Base-by-base conservation (phyloP, 345 rosid genomes). In the Abelmoschus esculentus region DNA sequence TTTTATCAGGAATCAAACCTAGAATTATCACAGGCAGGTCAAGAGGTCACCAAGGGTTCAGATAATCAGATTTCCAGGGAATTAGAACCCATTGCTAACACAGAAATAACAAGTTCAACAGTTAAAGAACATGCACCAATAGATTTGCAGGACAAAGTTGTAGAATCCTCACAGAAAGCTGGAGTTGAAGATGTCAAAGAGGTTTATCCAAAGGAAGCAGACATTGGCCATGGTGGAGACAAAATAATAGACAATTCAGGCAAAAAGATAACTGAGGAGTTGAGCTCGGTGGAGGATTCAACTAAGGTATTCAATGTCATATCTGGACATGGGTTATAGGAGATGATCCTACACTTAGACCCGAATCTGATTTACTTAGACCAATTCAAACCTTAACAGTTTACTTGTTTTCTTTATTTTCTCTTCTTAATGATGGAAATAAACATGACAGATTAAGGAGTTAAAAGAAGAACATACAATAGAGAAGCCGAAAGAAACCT, bases 1-100 rank as follows among this genome's bases (percentile, higher is more conserved):
- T 74, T 72, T 61, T 80, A 38, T 74, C 79, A 84, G 90, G 84
- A 73, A 53, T 49, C 58, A 10, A 69, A 63, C 11, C 3, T 2
- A 57, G 74, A 76, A 53, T 59, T 32, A 69, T 55, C 74, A 63
- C 63, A 57, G 7, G n/a, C 61, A 12, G 61, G 12, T 57, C n/a
- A 15, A 57, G 61, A 57, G 29, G 61, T 17, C 36, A 1, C 56
- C 63, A 12, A 11, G 58, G 74, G 11, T 61, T 66, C 68, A 32
- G 76, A 58, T 55, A 74, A 76, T 58, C 80, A 75, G 68, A 77
- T 58, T 67, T 22, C 72, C 36, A 42, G 31, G 55, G 84, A 83
- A 81, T 74, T 61, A 15, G 70, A 76, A 32, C 72, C n/a, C 9
- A 42, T 17, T 50, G 63, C 44, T 66, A 50, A 22, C 46, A 54